Percentiles rank a stretch among this genome's conserved stretches.
Evolutionary conservation across 768 basidiomycete species (phyloP).

Genomic region (Boletus sp.): DNA sequence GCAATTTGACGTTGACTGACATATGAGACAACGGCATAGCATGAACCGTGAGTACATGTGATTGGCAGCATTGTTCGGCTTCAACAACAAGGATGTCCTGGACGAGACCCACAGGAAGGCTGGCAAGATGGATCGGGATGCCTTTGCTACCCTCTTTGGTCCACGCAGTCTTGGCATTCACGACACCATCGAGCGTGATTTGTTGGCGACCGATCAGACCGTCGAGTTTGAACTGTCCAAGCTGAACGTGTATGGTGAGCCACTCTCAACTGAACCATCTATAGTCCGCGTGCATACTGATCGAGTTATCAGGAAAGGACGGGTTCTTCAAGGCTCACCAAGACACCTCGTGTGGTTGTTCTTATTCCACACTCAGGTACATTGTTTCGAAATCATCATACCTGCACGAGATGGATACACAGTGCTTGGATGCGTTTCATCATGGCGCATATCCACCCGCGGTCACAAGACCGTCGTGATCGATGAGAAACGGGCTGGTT

Average conservation of each 20-base stretch:
- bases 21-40: too few species aligned
- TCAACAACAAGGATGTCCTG: conserved; percentile 35
- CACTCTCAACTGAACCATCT: background rate
- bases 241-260: conserved; percentile 44
- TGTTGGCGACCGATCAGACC: conserved; percentile 27
- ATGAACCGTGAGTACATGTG: too few species aligned
- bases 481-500: too few species aligned
- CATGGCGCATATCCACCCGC: too few species aligned
- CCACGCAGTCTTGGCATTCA: conserved; percentile 30
- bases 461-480: too few species aligned
- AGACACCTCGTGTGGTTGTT: conserved; percentile 48
- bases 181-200: conserved; percentile 19
- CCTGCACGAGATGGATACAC: too few species aligned
- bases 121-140: conserved; percentile 39
- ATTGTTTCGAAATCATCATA: too few species aligned
- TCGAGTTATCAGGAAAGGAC: conserved; percentile 17
- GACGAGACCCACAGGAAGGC: conserved; percentile 49
- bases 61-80: too few species aligned
- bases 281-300: background rate
- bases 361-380: too few species aligned
- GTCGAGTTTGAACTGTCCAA: conserved; percentile 39
- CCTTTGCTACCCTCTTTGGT: conserved; percentile 38
- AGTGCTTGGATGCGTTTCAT: too few species aligned
- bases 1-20: too few species aligned
- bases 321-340: conserved; percentile 51